Evolutionary conservation across 768 basidiomycete genomes (phyloP), one percentile per base, ranked within the genome.

Genomic region (Rhodosporidiobolus sp.): DNA sequence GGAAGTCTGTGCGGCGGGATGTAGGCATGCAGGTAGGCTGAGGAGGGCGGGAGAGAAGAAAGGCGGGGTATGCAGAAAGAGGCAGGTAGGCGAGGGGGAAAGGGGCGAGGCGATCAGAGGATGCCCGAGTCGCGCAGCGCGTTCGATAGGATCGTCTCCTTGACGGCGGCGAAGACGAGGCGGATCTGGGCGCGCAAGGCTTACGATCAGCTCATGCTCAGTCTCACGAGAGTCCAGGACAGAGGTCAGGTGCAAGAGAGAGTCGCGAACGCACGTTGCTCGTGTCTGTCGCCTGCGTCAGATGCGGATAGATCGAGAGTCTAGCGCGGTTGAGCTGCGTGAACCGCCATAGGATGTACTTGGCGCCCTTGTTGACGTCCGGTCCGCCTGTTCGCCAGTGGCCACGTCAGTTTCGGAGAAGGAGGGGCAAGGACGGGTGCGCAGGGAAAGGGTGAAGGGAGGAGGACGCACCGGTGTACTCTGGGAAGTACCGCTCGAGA

Each of bases 111-210:
- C n/a, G 19, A 0, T 68, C 76, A 88, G 79, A 94, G 86, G 77
- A 93, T 92, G 67, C 91, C 91, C 0, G 88, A 89, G 77, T 92
- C 91, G 79, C 89, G 87, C 11, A 93, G 83, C 5, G 91, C 91
- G 79, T 92, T 93, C 81, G 91, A 90, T 65, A 94, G 80, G 65
- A 94, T 93, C n/a, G 92, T 94, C 82, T 94, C 92, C 82, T 92
- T 92, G 57, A 92, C 90, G 0, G 90, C 90, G 0, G 90, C 90
- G 72, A 94, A 92, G 26, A 93, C 90, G 2, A 92, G 79, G 63
- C 82, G 82, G 67, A 83, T 83, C 83, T 83, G 83, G 11, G 35
- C 26, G n/a, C 30, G n/a, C n/a, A n/a, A n/a, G n/a, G n/a, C n/a
- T n/a, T n/a, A n/a, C n/a, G n/a, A n/a, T n/a, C n/a, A n/a, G n/a